Conservation (phyloP, 2,329 filamentous ascomycete genomes). For the Fusarium miscanthi region DNA sequence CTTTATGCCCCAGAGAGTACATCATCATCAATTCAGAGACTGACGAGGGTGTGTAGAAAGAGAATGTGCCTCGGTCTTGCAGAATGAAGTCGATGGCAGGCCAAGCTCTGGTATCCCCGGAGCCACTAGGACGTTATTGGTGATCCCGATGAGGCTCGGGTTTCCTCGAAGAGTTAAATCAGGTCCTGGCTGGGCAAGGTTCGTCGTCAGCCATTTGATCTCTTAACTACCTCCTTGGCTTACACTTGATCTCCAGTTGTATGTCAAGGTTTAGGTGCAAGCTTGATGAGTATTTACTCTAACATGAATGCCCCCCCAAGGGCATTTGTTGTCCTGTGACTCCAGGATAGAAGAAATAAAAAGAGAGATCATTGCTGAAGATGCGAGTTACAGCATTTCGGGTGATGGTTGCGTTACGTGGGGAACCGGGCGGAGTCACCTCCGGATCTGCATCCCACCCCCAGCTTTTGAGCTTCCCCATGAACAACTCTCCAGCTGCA, state of each 20-base stretch:
- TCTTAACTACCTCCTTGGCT: background rate
- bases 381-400: background rate
- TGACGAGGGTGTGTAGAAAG: background rate
- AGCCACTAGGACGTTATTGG: slow-evolving; percentile 37
- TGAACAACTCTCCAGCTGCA: background rate
- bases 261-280: background rate
- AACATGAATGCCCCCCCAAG: background rate
- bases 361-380: background rate
- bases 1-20: background rate
- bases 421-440: slow-evolving; percentile 6
- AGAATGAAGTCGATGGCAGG: background rate
- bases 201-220: slow-evolving; percentile 21
- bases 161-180: slow-evolving; percentile 41
- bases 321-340: too few species aligned
- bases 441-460: slow-evolving; percentile 1
- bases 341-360: background rate
- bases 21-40: background rate
- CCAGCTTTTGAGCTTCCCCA: background rate
- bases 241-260: slow-evolving; percentile 2
- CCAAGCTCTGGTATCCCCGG: background rate
- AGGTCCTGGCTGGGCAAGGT: slow-evolving; percentile 33
- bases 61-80: slow-evolving; percentile 1
- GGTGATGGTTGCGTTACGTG: background rate
- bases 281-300: background rate
- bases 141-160: slow-evolving; percentile 36